These are phyloP conservation scores for Spathaspora passalidarum DNA, from an alignment of 805 yeast genomes.

Conservation along the genomic window DNA sequence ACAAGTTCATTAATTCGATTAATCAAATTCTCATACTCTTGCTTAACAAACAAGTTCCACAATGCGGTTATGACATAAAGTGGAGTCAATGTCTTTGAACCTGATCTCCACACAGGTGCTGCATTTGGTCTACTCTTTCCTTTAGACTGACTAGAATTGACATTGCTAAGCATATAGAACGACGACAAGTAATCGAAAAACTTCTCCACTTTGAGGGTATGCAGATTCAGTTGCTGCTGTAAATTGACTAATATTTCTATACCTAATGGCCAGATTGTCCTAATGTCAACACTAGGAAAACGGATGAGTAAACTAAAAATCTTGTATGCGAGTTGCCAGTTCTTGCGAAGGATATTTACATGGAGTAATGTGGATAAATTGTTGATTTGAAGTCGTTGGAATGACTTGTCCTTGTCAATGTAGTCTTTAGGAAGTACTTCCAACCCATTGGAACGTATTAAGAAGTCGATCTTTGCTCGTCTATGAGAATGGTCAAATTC, in stretches of 20 bases:
- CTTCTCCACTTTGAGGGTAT: conserved; percentile 19
- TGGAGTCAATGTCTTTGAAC: conserved; percentile 40
- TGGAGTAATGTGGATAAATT: conserved; percentile 48
- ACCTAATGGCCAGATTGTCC: conserved; percentile 64
- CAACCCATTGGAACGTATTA: conserved; percentile 19
- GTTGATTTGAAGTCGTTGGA: conserved; percentile 23
- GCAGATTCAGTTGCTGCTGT: background rate
- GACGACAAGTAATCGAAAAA: conserved; percentile 38
- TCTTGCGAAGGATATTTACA: conserved; percentile 40
- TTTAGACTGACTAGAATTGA: conserved; percentile 8
- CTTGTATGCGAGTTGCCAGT: conserved; percentile 57
- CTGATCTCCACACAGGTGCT: conserved; percentile 40
- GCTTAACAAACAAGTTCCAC: conserved; percentile 40
- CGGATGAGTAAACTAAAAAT: conserved; percentile 50
- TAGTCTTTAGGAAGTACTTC: conserved; percentile 15
- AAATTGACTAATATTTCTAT: conserved; percentile 44
- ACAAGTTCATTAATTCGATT: conserved; percentile 34
- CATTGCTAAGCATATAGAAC: conserved; percentile 17
- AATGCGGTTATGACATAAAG: conserved; percentile 37
- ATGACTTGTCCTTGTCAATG: conserved; percentile 1
- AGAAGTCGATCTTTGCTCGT: conserved; percentile 18
- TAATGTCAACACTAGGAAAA: conserved; percentile 48
- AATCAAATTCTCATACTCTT: conserved; percentile 30
- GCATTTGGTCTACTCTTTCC: conserved; percentile 9
- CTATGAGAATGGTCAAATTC: conserved; percentile 19